Base-by-base conservation (phyloP, 495 filamentous ascomycete species). In the Aspergillus ellipticus region DNA sequence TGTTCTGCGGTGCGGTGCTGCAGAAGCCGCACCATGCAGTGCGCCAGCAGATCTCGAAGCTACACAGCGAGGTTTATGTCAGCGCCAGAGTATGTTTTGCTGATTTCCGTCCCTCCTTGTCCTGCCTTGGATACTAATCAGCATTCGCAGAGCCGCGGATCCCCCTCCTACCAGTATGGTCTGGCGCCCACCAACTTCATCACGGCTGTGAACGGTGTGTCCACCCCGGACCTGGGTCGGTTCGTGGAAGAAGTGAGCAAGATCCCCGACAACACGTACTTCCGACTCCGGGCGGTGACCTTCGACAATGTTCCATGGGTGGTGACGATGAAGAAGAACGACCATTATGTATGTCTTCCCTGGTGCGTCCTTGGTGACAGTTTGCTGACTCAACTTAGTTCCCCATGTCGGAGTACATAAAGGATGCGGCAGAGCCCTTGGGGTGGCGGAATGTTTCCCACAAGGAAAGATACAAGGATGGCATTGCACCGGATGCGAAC, bases 281-380 rank as follows among this genome's bases (percentile, higher is more conserved):
- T 98, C 85, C 84, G 95, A 20, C 79, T 99, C 13, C 87, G 89
- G 57, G 89, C 92, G 9, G 89, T 96, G 66, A 97, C 94, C 2
- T 99, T 97, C 64, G 94, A 99, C 67, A 95, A 94, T 58, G 91
- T 97, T 15, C 93, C 92, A 13, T 99, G 92, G 88, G 89, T 97
- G 21, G 89, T 94, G 17, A 97, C 93, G 22, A 97, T 99, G 86
- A 99, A 99, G 85, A 99, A 99, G 84, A 95, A 96, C 68, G 95
- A 99, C 69, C 94, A 99, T 71, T 99, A 99, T 67, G 80, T 83
- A 63, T 70, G 77, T n/a, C 66, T 7, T 35, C 42, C 20, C 11
- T 51, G 21, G 22, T 24, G 4, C 45, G n/a, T n/a, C n/a, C n/a
- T n/a, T 19, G 10, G 41, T 4, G 35, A 46, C 39, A 46, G n/a